A percentile compares a stretch with the other conserved stretches of the same genome.
Conservation (phyloP, 164 flowering plant genomes). For the Chloranthus sessilifolius region DNA sequence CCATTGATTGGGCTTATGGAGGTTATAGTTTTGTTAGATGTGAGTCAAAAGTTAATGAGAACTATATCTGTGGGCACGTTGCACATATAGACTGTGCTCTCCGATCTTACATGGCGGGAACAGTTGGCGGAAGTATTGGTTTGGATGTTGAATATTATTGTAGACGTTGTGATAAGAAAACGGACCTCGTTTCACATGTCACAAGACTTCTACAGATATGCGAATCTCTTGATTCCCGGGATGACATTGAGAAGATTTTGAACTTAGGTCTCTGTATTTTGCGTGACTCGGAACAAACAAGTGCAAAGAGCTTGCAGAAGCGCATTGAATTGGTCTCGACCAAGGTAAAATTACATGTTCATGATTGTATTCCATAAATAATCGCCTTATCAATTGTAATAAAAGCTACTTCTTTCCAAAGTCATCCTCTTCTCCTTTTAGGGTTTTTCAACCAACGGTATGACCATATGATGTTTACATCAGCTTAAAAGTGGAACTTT, state of each 20-base stretch:
- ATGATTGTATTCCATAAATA: background rate
- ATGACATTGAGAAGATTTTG: constrained; percentile 51
- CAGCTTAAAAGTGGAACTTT: constrained; percentile 48
- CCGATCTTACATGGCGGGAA: constrained; percentile 78
- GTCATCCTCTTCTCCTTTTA: constrained; percentile 14
- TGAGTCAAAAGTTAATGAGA: constrained; percentile 41
- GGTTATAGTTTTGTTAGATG: constrained; percentile 62
- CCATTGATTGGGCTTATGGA: constrained; percentile 18
- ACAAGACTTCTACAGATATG: constrained; percentile 37
- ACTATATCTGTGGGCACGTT: constrained; percentile 64
- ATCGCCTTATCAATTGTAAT: background rate
- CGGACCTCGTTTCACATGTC: constrained; percentile 61
- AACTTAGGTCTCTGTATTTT: constrained; percentile 49
- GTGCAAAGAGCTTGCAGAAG: constrained; percentile 35
- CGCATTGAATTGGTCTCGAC: constrained; percentile 30
- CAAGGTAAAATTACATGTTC: constrained; percentile 36
- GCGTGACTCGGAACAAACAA: constrained; percentile 45
- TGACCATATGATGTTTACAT: constrained; percentile 27
- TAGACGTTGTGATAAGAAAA: constrained; percentile 81
- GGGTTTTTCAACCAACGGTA: constrained; percentile 15
- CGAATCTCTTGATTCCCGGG: constrained; percentile 40
- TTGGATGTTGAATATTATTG: constrained; percentile 83
- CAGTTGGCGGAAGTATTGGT: constrained; percentile 73
- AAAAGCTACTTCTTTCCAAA: constrained; percentile 6
- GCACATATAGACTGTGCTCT: constrained; percentile 84